A percentile compares a stretch with the other conserved stretches of the same genome.
These are phyloP conservation scores for Amoeboaphelidium protococcarum DNA, from an alignment of 371 early-diverging fungal species.

Conservation along the genomic window DNA sequence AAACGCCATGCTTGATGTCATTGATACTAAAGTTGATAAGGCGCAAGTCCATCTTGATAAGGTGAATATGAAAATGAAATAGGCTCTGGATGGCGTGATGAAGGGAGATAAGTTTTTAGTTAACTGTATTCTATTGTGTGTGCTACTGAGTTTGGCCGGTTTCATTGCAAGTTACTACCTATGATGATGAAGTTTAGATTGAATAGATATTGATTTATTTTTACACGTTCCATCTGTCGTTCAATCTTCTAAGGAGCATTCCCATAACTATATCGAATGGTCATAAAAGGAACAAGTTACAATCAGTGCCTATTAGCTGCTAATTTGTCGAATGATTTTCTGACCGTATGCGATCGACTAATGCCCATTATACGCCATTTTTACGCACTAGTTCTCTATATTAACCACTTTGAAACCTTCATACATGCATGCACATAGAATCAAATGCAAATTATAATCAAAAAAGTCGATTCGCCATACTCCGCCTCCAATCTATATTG, in stretches of 20 bases:
- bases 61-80: conserved; percentile 22
- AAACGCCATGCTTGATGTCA: conserved; percentile 17
- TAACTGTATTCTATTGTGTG: conserved; percentile 22
- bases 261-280: background rate
- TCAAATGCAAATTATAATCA: background rate
- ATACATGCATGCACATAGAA: background rate
- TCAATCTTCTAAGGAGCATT: too few relatives aligned
- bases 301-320: background rate
- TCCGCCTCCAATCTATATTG: too few relatives aligned
- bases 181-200: too few relatives aligned
- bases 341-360: background rate
- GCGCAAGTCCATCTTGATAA: conserved; percentile 22
- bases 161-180: conserved; percentile 16
- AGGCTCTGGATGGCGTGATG: conserved; percentile 24
- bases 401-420: background rate
- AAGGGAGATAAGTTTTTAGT: conserved; percentile 27
- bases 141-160: conserved; percentile 18
- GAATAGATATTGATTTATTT: too few relatives aligned
- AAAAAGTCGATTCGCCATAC: background rate
- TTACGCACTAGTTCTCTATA: background rate
- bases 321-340: background rate
- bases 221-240: too few relatives aligned
- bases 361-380: background rate
- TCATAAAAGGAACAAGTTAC: background rate
- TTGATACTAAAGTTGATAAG: conserved; percentile 20